Base-by-base conservation (phyloP, 2,329 filamentous ascomycete species). In the Exophiala calicioides region DNA sequence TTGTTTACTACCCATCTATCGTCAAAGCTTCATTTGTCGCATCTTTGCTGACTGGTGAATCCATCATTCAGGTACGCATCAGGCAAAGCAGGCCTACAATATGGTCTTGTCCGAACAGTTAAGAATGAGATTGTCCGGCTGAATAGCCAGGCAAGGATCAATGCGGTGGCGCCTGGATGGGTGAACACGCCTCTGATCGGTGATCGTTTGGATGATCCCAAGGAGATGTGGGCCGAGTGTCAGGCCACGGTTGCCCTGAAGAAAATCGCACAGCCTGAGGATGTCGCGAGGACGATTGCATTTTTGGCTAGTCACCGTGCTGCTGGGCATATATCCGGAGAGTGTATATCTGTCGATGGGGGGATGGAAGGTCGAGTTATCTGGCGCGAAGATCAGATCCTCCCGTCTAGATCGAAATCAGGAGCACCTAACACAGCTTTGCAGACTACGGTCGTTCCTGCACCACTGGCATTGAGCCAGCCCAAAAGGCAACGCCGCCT, bases 81-180 rank as follows among this genome's bases (percentile, higher is more conserved):
- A 32, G 74, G 76, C 1, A 75, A 77, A 58, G 67, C 75, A 3
- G 75, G 69, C 2, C 51, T 79, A 37, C 75, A 78, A 52, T 78
- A 79, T 61, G 75, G 74, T 0, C 65, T 80, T 5, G 69, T 80
- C 4, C 68, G 66, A 26, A 72, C 67, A 0, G 73, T 79, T 8
- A 78, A 78, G 63, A 77, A 79, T 44, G 76, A 80, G 52, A 77
- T 80, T 42, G 69, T 76, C 5, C 66, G 68, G 7, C 57, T 80
- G 43, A 79, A 79, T 45, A 57, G 62, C 1, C 72, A 68, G 44
- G 77, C 71, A 7, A 64, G 76, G 13, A 76, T 79, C 48, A 79
- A 79, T 62, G 72, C 74, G 37, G 72, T 79, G 3, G 71, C 72
- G 5, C 71, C 72, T 2, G 73, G 71, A 3, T 74, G 71, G 69